Evolutionary conservation across 1,284 basidiomycete genomes (phyloP), one percentile per base, ranked within the genome.

Genomic region (Inonotus obliquus): DNA sequence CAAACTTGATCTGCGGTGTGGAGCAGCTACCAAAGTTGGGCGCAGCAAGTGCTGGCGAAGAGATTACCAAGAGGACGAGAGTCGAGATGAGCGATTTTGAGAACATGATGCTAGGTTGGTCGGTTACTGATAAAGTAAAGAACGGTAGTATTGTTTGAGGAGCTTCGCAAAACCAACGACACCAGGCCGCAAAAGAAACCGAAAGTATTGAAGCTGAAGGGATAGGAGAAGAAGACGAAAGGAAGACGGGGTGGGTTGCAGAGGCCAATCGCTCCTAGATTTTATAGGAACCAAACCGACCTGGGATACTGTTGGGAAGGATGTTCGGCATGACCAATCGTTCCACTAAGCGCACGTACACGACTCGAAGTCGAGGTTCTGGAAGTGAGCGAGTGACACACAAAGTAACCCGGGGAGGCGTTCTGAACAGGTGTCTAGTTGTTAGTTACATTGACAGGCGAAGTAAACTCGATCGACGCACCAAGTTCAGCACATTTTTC

Each of bases 31-130:
- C 65, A 49, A 65, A 63, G 51, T 59, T 61, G 53, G 62, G 51
- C 5, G 60, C 59, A 62, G 51, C 56, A 57, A 44, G 54, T 44
- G 41, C 52, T 38, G 39, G 47, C 29, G 44, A 37, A 29, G 49
- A 70, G 44, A 75, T 59, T 32, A 71, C 67, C 39, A 75, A 57
- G 37, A 69, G 66, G 57, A 75, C 65, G 63, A 73, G 67, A 65
- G 71, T 65, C 62, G 72, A 65, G 64, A 66, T 69, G 59, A 75
- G 61, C 52, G 65, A 68, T 60, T 67, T 71, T 45, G 71, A 67
- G 60, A 72, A 70, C 75, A 76, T 75, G 57, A 35, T 54, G 37
- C n/a, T 54, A 48, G 59, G 59, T 45, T 21, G 32, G 49, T 51
- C 27, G 52, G 53, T 44, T 32, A 25, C 23, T 14, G 17, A 21